These are phyloP conservation scores for Eragrostis nindensis DNA, from an alignment of 176 grass and related monocot species.

Conservation along the genomic window DNA sequence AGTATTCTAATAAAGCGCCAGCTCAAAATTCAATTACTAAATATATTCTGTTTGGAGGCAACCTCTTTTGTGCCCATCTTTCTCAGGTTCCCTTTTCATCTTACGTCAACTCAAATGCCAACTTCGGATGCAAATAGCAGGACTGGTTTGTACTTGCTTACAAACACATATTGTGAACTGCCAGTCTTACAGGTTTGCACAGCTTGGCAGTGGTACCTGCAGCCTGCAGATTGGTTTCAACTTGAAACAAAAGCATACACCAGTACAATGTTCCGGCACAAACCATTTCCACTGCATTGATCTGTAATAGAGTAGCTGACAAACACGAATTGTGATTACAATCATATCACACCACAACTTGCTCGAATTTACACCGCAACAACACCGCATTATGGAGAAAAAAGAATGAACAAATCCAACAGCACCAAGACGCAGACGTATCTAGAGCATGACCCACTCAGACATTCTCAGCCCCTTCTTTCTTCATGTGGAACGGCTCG, in stretches of 20 bases:
- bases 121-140: no score
- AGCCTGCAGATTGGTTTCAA: not conserved
- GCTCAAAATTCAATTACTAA: no score
- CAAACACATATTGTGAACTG: no score
- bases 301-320: not conserved
- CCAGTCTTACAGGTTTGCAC: no score
- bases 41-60: no score
- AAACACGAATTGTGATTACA: conserved; percentile 31
- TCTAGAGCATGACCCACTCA: conserved; percentile 37
- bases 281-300: not conserved
- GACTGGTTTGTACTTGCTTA: no score
- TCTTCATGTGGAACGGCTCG: conserved; percentile 39
- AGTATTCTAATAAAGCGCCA: no score
- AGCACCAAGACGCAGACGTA: not conserved
- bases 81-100: no score
- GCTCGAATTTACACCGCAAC: not conserved
- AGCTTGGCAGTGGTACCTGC: not conserved
- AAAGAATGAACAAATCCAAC: not conserved
- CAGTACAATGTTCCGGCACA: not conserved
- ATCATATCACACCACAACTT: conserved; percentile 34
- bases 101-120: no score
- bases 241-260: no score
- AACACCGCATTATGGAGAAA: not conserved
- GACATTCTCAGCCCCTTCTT: conserved; percentile 42
- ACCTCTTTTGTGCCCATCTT: no score